Conservation (phyloP, 2,329 filamentous ascomycete species). For the Orbilia ellipsospora region DNA sequence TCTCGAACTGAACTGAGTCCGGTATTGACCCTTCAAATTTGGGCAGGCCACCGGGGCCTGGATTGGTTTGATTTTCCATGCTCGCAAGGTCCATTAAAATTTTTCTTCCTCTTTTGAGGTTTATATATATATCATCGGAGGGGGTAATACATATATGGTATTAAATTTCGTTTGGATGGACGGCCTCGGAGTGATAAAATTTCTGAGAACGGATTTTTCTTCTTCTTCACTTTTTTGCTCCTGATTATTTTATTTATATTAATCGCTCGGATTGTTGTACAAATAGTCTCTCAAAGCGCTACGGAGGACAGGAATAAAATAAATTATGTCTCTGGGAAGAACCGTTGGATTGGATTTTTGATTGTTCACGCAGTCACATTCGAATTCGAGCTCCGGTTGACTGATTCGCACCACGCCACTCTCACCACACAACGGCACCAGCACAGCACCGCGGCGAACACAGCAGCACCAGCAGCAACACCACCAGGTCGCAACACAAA, state of each 20-base stretch:
- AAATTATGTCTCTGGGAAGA: slow-evolving; percentile 24
- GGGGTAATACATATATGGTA: not conserved
- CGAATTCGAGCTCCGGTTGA: too few species aligned
- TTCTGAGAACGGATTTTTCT: slow-evolving; percentile 16
- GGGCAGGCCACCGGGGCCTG: slow-evolving; percentile 43
- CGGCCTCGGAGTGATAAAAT: slow-evolving; percentile 18
- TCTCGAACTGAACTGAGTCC: slow-evolving; percentile 2
- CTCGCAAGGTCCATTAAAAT: slow-evolving; percentile 29
- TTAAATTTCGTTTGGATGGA: not conserved
- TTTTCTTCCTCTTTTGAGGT: slow-evolving; percentile 16
- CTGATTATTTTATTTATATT: slow-evolving; percentile 3
- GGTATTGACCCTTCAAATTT: slow-evolving; percentile 46
- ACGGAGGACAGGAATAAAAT: slow-evolving; percentile 17
- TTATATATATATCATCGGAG: slow-evolving; percentile 42
- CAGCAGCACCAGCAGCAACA: not conserved
- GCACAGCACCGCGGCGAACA: not conserved
- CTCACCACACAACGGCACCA: not conserved
- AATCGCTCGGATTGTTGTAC: slow-evolving; percentile 11
- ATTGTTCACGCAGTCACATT: too few species aligned
- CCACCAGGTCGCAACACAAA: slow-evolving; percentile 14
- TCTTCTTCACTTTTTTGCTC: not conserved
- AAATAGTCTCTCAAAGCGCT: slow-evolving; percentile 24
- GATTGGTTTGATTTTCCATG: slow-evolving; percentile 18
- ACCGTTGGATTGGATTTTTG: slow-evolving; percentile 14
- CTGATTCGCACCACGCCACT: not conserved